Evolutionary conservation across 2,329 filamentous ascomycete genomes (phyloP), one percentile per base, ranked within the genome.

Genomic region (Penicillium sp.): DNA sequence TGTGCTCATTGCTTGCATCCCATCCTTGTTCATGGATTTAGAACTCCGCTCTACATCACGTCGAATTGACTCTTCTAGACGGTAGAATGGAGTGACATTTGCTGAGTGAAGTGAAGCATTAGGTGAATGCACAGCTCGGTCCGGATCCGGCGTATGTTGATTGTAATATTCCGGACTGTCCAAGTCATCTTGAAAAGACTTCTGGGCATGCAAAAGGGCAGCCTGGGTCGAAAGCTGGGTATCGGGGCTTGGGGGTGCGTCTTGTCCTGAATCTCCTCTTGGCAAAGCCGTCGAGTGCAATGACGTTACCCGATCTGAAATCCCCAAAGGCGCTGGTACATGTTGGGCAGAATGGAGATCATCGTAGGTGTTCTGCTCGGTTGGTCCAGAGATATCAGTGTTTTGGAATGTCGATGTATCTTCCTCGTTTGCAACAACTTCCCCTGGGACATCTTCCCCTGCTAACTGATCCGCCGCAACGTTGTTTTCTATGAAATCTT

Each of bases 141-240:
- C 61, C 19, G 54, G 59, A 15, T 53, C 59, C 6, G 64, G 58
- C 19, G 63, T 53, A 12, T 36, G 39, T 21, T 59, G 19, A 43
- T 52, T 23, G 57, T 58, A 56, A 19, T 55, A 58, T 48, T 60
- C 62, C 5, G 70, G 70, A 25, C 69, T 76, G 10, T 68, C 63
- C 10, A 77, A 49, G 43, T 75, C 75, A 23, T 75, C 69, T 49
- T 76, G 74, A 29, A 78, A 76, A 1, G 73, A 75, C 31, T 65
- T 70, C 53, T 77, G 75, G 7, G 75, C 76, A 39, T 72, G 70
- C 2, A 71, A 57, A 25, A 77, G 58, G 17, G 76, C 75, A 25
- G 73, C 74, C 55, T 78, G 76, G 0, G 76, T 78, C 0, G 75
- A 77, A 27, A 77, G 64, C 13, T 74, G 67, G 6, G 66, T 62